These are phyloP conservation scores for Fusarium decemcellulare DNA, from an alignment of 2,329 filamentous ascomycete genomes.

Conservation along the genomic window DNA sequence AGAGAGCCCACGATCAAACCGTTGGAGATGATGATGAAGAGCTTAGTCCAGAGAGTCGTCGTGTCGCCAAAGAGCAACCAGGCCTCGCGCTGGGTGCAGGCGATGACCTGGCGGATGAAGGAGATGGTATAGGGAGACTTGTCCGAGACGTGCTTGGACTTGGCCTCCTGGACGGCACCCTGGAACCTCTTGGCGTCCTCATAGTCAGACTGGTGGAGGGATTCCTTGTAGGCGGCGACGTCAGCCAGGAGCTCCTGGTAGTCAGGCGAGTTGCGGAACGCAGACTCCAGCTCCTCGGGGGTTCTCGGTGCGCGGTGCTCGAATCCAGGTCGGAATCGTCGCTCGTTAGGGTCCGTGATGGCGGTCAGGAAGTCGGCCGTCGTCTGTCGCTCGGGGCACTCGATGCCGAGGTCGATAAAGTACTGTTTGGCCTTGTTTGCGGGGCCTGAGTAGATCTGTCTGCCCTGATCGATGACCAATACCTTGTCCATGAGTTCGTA, in stretches of 20 bases:
- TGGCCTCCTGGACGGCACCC: slow-evolving; percentile 76
- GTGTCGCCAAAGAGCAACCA: slow-evolving; percentile 84
- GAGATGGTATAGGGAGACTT: slow-evolving; percentile 83
- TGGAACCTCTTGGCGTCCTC: slow-evolving; percentile 76
- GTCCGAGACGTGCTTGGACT: slow-evolving; percentile 77
- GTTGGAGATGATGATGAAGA: slow-evolving; percentile 83
- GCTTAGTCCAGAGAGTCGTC: slow-evolving; percentile 82
- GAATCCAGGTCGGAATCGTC: slow-evolving; percentile 74
- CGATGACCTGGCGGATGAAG: slow-evolving; percentile 78
- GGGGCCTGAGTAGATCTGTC: slow-evolving; percentile 76
- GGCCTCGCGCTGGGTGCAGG: slow-evolving; percentile 79
- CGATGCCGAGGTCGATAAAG: slow-evolving; percentile 78
- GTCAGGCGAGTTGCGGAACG: slow-evolving; percentile 73
- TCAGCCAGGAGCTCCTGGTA: slow-evolving; percentile 73
- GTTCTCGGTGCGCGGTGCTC: slow-evolving; percentile 77
- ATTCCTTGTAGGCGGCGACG: slow-evolving; percentile 63
- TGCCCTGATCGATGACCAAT: slow-evolving; percentile 80
- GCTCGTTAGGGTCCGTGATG: slow-evolving; percentile 72
- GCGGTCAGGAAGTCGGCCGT: slow-evolving; percentile 61
- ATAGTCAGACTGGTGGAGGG: slow-evolving; percentile 66
- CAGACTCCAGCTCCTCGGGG: slow-evolving; percentile 74
- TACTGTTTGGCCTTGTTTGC: slow-evolving; percentile 74
- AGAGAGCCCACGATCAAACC: slow-evolving; percentile 82
- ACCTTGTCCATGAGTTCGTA: slow-evolving; percentile 81
- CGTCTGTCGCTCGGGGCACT: slow-evolving; percentile 77